phyloP scores from a whole-genome alignment of 495 filamentous ascomycete species.

The Penicillium odoratum region DNA sequence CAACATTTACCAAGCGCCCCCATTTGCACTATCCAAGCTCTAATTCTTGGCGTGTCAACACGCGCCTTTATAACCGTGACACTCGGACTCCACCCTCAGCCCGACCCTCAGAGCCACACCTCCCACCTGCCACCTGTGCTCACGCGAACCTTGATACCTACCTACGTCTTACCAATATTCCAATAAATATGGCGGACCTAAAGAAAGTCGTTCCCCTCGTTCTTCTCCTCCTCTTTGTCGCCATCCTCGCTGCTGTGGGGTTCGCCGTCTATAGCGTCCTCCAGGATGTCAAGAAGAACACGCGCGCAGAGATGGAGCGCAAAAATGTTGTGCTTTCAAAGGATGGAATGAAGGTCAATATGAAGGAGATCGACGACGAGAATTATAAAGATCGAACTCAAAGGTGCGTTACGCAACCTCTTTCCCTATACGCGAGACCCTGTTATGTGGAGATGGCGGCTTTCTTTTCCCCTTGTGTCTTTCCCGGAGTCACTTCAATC shows the following conservation, averaged over 20 bases:
- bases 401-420: conserved; percentile 45
- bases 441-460: not conserved
- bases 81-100: not conserved
- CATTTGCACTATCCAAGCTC: not conserved
- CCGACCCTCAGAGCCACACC: not conserved
- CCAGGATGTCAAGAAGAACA: conserved; percentile 65
- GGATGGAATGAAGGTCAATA: conserved; percentile 79
- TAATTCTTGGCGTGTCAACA: not conserved
- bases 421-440: not conserved
- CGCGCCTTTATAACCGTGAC: not conserved
- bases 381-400: conserved; percentile 81
- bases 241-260: conserved; percentile 60
- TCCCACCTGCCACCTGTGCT: not conserved
- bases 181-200: conserved; percentile 18
- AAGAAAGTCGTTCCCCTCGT: conserved; percentile 68
- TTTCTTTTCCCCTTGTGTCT: not conserved
- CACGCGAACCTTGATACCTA: not conserved
- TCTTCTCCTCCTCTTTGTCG: conserved; percentile 66
- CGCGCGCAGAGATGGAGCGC: conserved; percentile 74
- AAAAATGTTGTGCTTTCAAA: conserved; percentile 79
- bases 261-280: conserved; percentile 74
- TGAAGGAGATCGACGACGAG: conserved; percentile 74
- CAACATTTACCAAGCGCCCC: not conserved
- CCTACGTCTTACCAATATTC: not conserved
- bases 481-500: not conserved